Percentiles rank a stretch among this genome's conserved stretches.
Evolutionary conservation across 306 rosid genomes (phyloP).

Genomic region (Dalbergia cultrata): DNA sequence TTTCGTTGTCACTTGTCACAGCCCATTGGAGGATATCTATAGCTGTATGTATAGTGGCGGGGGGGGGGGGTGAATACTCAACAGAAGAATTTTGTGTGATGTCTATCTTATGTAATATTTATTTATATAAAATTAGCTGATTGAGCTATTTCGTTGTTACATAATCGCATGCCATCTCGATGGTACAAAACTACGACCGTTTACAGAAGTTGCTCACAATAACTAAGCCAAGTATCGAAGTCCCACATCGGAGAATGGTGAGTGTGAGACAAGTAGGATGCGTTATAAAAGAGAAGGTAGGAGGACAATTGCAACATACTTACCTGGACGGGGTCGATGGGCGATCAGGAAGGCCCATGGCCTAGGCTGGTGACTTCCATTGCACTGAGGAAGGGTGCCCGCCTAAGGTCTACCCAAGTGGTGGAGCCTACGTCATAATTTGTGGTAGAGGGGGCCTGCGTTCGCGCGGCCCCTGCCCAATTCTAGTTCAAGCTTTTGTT

Average conservation of each 20-base stretch:
- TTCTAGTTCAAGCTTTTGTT: no score
- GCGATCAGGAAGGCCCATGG: constrained; percentile 7
- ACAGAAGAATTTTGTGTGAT: not conserved
- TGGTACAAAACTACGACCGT: not conserved
- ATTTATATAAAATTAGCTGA: not conserved
- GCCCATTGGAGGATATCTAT: not conserved
- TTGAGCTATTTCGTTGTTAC: not conserved
- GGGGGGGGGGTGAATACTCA: not conserved
- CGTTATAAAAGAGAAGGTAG: not conserved
- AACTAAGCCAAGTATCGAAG: not conserved
- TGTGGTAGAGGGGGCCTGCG: constrained; percentile 61
- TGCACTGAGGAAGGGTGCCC: not conserved
- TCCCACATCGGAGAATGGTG: not conserved
- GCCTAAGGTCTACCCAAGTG: constrained; percentile 28
- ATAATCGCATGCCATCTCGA: not conserved
- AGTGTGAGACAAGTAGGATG: not conserved
- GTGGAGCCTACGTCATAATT: constrained; percentile 63
- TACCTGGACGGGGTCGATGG: constrained; percentile 9
- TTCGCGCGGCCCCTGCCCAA: constrained; percentile 56
- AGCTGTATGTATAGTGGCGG: not conserved
- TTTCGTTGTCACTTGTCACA: not conserved
- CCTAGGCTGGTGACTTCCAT: constrained; percentile 9
- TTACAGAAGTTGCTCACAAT: not conserved
- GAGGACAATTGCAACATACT: not conserved
- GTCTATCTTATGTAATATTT: not conserved